Conservation (phyloP, 495 filamentous ascomycete genomes). For the Copromyces sp. region DNA sequence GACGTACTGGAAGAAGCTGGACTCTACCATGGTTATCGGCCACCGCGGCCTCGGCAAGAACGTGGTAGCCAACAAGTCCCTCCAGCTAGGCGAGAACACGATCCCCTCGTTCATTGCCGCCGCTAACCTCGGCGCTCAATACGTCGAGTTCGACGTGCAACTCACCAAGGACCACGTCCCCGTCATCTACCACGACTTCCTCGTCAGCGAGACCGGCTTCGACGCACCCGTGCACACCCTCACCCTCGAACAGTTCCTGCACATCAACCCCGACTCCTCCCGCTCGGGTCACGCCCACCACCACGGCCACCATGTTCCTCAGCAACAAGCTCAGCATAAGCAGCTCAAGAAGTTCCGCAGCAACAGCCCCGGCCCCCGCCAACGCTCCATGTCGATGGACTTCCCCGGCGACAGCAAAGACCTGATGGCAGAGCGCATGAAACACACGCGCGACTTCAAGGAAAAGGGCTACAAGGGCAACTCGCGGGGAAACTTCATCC, state of each 20-base stretch:
- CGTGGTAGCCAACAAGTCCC: conserved; percentile 61
- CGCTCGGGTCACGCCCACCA: conserved; percentile 2
- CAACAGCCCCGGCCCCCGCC: conserved; percentile 27
- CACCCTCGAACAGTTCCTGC: conserved; percentile 88
- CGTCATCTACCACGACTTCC: conserved; percentile 98
- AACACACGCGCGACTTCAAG: conserved; percentile 92
- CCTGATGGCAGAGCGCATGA: conserved; percentile 85
- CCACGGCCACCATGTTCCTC: neutral
- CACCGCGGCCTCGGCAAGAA: conserved; percentile 95
- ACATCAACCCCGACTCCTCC: conserved; percentile 53
- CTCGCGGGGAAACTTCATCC: conserved; percentile 83
- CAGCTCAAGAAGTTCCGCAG: conserved; percentile 20
- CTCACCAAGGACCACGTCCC: conserved; percentile 97
- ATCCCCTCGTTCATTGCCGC: conserved; percentile 92
- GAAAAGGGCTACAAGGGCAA: conserved; percentile 87
- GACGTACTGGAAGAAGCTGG: conserved; percentile 81
- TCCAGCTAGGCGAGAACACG: conserved; percentile 95
- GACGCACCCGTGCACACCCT: conserved; percentile 94
- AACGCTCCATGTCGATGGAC: conserved; percentile 40
- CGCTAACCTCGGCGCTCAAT: conserved; percentile 82
- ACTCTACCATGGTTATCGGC: conserved; percentile 77
- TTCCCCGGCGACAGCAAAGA: conserved; percentile 22
- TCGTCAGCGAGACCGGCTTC: conserved; percentile 96
- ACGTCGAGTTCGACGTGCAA: conserved; percentile 94
- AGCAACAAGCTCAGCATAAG: conserved; percentile 16